Conservation (phyloP, 176 grass and related monocot species). For the Oryza australiensis region DNA sequence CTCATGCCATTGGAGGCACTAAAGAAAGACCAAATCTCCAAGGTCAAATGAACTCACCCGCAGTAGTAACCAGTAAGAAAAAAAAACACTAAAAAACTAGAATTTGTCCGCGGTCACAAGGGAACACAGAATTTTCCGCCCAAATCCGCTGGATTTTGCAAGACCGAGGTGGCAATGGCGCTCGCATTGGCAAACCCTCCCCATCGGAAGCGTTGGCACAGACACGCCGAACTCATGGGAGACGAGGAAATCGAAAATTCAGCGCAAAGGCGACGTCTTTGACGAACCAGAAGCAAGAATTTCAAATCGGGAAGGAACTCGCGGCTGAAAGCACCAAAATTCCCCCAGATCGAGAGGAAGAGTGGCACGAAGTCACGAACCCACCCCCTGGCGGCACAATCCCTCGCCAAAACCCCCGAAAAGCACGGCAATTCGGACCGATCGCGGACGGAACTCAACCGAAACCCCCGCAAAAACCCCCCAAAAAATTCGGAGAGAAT, state of each 20-base stretch:
- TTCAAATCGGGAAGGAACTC: neutral
- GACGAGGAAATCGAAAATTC: neutral
- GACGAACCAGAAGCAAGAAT: neutral
- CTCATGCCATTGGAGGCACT: constrained; percentile 25
- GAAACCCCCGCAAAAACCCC: neutral
- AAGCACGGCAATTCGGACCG: constrained; percentile 15
- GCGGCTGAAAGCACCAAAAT: neutral
- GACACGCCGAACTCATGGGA: neutral
- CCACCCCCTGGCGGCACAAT: neutral
- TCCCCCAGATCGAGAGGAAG: neutral
- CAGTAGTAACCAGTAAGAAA: constrained; percentile 10
- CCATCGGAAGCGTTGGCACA: neutral
- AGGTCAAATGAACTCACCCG: constrained; percentile 19
- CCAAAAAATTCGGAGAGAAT: neutral
- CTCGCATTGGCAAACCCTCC: neutral
- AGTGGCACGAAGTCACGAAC: neutral
- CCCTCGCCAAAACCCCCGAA: constrained; percentile 32
- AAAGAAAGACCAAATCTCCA: constrained; percentile 49
- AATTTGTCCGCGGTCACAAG: neutral
- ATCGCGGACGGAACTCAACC: neutral
- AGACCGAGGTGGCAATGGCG: neutral
- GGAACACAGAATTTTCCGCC: neutral
- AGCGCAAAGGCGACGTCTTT: neutral
- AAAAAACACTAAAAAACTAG: constrained; percentile 1
- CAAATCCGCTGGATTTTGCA: neutral